phyloP scores from a whole-genome alignment of 306 rosid species.

The Cicer bijugum region DNA sequence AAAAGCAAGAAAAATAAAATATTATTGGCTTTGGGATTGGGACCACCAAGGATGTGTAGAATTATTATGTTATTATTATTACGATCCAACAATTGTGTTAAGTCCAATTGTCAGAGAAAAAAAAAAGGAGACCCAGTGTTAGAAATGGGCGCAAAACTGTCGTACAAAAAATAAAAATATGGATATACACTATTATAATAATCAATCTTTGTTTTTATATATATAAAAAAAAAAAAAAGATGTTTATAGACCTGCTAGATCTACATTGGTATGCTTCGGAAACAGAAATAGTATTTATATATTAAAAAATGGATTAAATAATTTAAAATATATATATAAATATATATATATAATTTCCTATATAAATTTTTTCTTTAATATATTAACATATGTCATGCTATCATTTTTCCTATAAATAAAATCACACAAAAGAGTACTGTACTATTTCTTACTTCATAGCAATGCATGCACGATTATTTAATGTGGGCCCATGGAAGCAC shows the following conservation, averaged over 20 bases:
- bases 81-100: conserved; percentile 15
- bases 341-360: too few species aligned
- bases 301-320: too few species aligned
- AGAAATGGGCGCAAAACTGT: not conserved
- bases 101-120: conserved; percentile 13
- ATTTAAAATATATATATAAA: too few species aligned
- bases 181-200: too few species aligned
- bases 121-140: not conserved
- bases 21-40: conserved; percentile 17
- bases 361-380: too few species aligned
- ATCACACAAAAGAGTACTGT: conserved; percentile 12
- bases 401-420: not conserved
- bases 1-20: too few species aligned
- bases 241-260: too few species aligned
- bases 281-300: too few species aligned
- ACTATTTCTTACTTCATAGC: conserved; percentile 27
- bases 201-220: too few species aligned
- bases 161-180: not conserved
- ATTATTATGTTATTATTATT: conserved; percentile 8
- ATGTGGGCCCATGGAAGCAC: conserved; percentile 44
- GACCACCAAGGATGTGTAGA: conserved; percentile 40
- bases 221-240: too few species aligned
- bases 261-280: too few species aligned
- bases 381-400: too few species aligned
- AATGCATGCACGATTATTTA: conserved; percentile 18